Evolutionary conservation across 352 stramenopile genomes (phyloP), one percentile per base, ranked within the genome.

Genomic region (Phytophthora ohioensis): DNA sequence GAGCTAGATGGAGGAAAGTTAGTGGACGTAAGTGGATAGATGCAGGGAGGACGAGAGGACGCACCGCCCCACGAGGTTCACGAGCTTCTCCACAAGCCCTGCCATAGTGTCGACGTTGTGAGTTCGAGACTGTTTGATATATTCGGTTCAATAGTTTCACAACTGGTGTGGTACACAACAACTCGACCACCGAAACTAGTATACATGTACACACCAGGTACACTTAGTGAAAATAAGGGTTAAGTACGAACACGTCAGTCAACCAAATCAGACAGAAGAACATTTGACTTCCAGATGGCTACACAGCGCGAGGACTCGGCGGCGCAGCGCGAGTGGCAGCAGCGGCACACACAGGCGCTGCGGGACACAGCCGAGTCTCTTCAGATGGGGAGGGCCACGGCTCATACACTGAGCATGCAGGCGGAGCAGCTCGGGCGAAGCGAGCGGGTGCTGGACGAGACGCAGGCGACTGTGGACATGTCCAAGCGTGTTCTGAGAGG

Each of bases 21-120:
- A 64, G 36, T 15, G 57, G 21, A 49, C 7, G 9, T 49, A 31
- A 36, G 34, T 11, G 12, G 12, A 6, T 27, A 53, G 30, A 66
- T 5, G 49, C 1, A 66, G 11, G 39, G n/a, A 48, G 27, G 21
- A 32, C 27, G 6, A 46, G 43, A 64, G 8, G 17, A 73, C 76
- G 66, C 66, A 95, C 87, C 85, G 84, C 41, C 85, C 89, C 35
- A 96, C 85, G 54, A 96, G 75, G 49, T 90, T 87, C 63, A 96
- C 87, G 55, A 96, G 87, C 77, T 95, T 96, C 77, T 96, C 87
- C 32, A 96, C 89, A 36, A 95, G 85, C 45, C 84, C 89, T 12
- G 87, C 84, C 89, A 96, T 96, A 3, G 6, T 55, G 31, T 9
- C 41, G 45, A 46, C 36, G 6, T 5, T 46, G 41, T n/a, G 41